phyloP scores from a whole-genome alignment of 345 rosid species.

The Bruguiera sexangula region DNA sequence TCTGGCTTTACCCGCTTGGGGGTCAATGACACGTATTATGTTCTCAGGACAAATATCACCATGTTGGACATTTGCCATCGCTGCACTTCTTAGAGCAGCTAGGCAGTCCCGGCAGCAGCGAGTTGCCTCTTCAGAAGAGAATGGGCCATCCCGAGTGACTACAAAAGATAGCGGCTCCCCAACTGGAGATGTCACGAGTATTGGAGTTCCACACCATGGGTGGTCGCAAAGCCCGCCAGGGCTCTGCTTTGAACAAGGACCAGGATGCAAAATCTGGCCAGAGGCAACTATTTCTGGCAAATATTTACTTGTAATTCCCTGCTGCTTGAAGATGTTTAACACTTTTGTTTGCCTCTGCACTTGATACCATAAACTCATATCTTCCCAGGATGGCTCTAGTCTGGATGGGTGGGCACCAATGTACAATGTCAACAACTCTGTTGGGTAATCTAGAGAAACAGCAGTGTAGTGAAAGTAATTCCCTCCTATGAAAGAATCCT shows the following conservation, averaged over 20 bases:
- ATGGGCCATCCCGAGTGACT: constrained; percentile 38
- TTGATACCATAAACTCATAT: constrained; percentile 66
- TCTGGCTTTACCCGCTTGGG: constrained; percentile 23
- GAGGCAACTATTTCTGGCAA: constrained; percentile 53
- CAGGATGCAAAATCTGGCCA: constrained; percentile 52
- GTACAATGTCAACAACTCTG: constrained; percentile 38
- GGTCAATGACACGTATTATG: constrained; percentile 36
- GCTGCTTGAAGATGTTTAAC: constrained; percentile 50
- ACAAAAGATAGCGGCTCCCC: constrained; percentile 52
- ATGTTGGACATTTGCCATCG: constrained; percentile 51
- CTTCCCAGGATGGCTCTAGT: constrained; percentile 66
- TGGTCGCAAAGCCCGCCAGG: constrained; percentile 57
- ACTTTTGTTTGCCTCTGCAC: constrained; percentile 69
- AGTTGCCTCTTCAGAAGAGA: constrained; percentile 46
- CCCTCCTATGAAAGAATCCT: constrained; percentile 45
- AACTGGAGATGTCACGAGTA: constrained; percentile 52
- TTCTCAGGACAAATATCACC: constrained; percentile 64
- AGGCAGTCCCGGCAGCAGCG: constrained; percentile 58
- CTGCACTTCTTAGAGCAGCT: constrained; percentile 46
- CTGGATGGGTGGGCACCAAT: constrained; percentile 58
- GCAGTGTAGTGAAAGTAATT: constrained; percentile 41
- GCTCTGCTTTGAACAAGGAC: constrained; percentile 42
- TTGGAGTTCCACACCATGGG: constrained; percentile 62
- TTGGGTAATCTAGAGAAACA: constrained; percentile 35
- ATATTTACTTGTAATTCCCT: constrained; percentile 41